Evolutionary conservation across 2,329 filamentous ascomycete species (phyloP).

Genomic region (Colletotrichum incanum): DNA sequence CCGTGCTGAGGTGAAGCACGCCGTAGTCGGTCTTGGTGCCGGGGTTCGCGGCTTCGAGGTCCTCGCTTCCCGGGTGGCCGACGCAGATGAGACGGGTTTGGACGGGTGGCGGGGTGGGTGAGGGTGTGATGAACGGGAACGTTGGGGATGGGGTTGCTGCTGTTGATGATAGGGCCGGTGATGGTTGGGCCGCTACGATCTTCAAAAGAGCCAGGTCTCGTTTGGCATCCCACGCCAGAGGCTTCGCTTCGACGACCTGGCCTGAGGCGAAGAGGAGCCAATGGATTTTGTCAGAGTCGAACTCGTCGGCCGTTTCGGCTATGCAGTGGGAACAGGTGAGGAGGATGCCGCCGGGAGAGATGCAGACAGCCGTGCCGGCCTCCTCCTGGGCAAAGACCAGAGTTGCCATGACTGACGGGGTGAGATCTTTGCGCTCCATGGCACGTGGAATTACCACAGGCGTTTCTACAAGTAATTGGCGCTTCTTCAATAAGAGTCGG

Average conservation of each 20-base stretch:
- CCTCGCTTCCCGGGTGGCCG: constrained; percentile 55
- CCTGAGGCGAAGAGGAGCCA: constrained; percentile 63
- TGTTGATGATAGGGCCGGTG: constrained; percentile 13
- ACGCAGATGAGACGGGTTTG: constrained; percentile 51
- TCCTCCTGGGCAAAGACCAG: constrained; percentile 66
- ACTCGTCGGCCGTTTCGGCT: constrained; percentile 57
- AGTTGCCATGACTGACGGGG: constrained; percentile 46
- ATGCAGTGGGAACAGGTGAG: constrained; percentile 68
- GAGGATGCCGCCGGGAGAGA: constrained; percentile 60
- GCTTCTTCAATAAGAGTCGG: constrained; percentile 38
- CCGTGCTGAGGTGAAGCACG: constrained; percentile 62
- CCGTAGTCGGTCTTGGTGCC: constrained; percentile 61
- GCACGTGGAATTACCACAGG: constrained; percentile 24
- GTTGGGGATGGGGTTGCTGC: background rate
- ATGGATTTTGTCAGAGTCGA: constrained; percentile 49
- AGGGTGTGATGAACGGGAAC: constrained; percentile 47
- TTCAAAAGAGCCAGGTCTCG: constrained; percentile 64
- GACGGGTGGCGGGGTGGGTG: constrained; percentile 41
- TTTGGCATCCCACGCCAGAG: constrained; percentile 57
- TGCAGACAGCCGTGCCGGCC: constrained; percentile 67
- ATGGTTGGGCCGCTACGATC: constrained; percentile 51
- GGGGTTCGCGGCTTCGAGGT: constrained; percentile 58
- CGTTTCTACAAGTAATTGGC: constrained; percentile 32
- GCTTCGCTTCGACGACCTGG: constrained; percentile 55
- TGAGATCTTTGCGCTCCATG: constrained; percentile 14